Evolutionary conservation across 2,329 filamentous ascomycete species (phyloP).

Genomic region (Pezicula carpinea): DNA sequence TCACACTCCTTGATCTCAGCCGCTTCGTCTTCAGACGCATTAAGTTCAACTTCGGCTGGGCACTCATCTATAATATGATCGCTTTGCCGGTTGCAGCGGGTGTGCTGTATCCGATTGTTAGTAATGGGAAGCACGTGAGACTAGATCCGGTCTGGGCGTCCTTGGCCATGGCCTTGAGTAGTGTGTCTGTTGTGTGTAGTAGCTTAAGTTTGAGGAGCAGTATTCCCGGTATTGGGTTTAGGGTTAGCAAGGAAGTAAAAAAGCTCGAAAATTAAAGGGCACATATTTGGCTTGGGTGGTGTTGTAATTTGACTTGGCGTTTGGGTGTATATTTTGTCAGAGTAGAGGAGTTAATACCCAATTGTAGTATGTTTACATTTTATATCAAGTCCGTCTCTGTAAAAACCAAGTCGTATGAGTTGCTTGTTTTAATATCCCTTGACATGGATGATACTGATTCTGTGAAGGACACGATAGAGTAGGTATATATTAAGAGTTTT

Average conservation of each 20-base stretch:
- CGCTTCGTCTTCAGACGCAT: constrained; percentile 59
- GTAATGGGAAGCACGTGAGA: constrained; percentile 49
- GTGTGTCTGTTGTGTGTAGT: constrained; percentile 81
- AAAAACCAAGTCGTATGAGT: no score
- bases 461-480: no score
- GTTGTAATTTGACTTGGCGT: no score
- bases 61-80: constrained; percentile 59
- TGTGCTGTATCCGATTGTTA: constrained; percentile 54
- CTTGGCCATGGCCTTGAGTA: constrained; percentile 88
- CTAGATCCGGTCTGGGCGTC: constrained; percentile 82
- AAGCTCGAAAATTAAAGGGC: no score
- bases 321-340: no score
- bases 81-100: constrained; percentile 64
- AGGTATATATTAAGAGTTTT: no score
- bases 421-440: no score
- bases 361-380: no score
- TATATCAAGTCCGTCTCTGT: no score
- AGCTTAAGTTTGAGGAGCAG: constrained; percentile 60
- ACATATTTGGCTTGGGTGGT: no score
- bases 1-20: constrained; percentile 55
- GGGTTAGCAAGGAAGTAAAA: constrained; percentile 7
- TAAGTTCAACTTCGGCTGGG: constrained; percentile 66
- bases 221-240: constrained; percentile 33
- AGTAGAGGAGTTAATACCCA: no score
- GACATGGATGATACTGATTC: no score